A percentile compares a stretch with the other conserved stretches of the same genome.
Conservation (phyloP, 768 basidiomycete genomes). For the Postia placenta region DNA sequence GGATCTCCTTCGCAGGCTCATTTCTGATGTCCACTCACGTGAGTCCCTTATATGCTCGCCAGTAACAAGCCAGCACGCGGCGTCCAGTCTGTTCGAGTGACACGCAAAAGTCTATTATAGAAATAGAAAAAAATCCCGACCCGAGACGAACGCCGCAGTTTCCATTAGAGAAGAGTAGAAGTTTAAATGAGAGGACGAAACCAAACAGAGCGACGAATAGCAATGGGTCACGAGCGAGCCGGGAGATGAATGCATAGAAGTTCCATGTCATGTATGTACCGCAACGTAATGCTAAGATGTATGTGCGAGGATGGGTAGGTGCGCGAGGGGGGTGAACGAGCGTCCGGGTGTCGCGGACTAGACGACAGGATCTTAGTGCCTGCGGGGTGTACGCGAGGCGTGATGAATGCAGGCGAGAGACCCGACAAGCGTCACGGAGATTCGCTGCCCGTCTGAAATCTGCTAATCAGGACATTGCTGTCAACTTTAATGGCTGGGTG, state of each 20-base stretch:
- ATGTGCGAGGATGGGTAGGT: neutral
- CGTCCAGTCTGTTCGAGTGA: too few relatives aligned
- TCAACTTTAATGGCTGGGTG: neutral
- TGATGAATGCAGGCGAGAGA: too few relatives aligned
- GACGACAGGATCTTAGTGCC: neutral
- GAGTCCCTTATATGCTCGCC: too few relatives aligned
- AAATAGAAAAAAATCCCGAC: neutral
- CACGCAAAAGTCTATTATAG: neutral
- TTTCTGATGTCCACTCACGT: neutral
- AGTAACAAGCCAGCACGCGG: too few relatives aligned
- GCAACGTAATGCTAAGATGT: neutral
- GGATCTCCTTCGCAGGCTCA: neutral
- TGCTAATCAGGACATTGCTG: neutral
- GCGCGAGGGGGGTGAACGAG: neutral
- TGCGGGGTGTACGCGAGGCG: neutral
- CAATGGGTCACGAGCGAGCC: neutral
- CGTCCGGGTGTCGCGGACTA: neutral
- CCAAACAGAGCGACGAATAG: neutral
- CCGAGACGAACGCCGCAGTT: neutral
- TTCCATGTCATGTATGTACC: slow-evolving; percentile 2
- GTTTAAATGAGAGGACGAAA: slow-evolving; percentile 1
- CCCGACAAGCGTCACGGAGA: too few relatives aligned
- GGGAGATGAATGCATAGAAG: neutral
- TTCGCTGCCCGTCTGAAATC: neutral
- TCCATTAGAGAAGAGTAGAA: neutral